phyloP scores from a whole-genome alignment of 345 rosid genomes.

The Microcos paniculata region DNA sequence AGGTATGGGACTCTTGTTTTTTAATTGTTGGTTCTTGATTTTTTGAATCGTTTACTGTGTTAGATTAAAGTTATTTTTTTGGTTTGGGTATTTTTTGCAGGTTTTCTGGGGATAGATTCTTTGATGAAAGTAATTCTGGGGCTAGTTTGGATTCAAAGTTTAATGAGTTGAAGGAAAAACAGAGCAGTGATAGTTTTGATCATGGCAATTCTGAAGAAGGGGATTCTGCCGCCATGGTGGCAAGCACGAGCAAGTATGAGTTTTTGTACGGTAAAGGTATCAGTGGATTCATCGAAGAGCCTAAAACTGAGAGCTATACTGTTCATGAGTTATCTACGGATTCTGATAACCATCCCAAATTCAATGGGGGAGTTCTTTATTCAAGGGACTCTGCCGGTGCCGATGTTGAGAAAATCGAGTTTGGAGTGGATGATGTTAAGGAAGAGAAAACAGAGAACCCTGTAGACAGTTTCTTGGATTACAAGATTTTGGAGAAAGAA shows the following conservation, averaged over 20 bases:
- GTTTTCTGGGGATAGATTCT: conserved; percentile 13
- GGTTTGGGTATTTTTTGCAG: conserved; percentile 20
- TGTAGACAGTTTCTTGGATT: conserved; percentile 14
- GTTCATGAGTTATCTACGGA: conserved; percentile 35
- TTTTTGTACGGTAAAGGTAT: conserved; percentile 34
- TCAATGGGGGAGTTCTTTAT: background rate
- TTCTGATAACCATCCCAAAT: background rate
- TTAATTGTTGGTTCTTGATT: background rate
- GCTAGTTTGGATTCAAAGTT: conserved; percentile 21
- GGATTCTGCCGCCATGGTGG: conserved; percentile 27
- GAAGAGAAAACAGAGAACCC: conserved; percentile 18
- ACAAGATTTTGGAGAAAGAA: background rate
- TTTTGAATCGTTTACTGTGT: background rate
- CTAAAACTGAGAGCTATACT: conserved; percentile 34
- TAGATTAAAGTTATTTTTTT: background rate
- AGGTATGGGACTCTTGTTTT: conserved; percentile 35
- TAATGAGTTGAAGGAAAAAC: conserved; percentile 5
- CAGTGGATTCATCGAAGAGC: conserved; percentile 54
- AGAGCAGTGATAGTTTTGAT: background rate
- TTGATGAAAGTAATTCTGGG: conserved; percentile 19
- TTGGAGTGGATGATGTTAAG: background rate
- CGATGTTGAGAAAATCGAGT: background rate
- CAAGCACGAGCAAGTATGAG: conserved; percentile 31
- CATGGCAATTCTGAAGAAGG: conserved; percentile 19
- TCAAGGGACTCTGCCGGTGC: conserved; percentile 1